Evolutionary conservation across 768 basidiomycete genomes (phyloP).

Genomic region (Boletus coccyginus): DNA sequence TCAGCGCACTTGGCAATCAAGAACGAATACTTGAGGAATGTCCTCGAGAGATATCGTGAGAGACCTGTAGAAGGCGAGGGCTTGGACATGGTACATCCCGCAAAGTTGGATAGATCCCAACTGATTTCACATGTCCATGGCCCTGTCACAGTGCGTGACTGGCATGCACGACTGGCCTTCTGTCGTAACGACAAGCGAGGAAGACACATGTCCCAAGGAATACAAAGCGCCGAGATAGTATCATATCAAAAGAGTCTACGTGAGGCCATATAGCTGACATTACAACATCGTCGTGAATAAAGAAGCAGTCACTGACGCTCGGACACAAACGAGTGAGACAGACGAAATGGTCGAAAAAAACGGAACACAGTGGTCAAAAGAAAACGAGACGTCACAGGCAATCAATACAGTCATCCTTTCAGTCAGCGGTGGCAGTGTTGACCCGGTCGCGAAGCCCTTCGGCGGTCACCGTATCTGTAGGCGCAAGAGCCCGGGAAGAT

Average conservation of each 20-base stretch:
- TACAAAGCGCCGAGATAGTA: background rate
- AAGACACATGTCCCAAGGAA: background rate
- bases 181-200: background rate
- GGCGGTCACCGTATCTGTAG: conserved; percentile 50
- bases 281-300: conserved; percentile 20
- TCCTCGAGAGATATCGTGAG: no score
- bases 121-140: background rate
- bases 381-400: background rate
- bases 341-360: background rate
- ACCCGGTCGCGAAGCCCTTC: conserved; percentile 47
- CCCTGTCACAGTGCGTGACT: no score
- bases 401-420: conserved; percentile 2
- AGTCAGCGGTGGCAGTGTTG: conserved; percentile 37
- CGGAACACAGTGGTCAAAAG: background rate
- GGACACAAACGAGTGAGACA: background rate
- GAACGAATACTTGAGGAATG: no score
- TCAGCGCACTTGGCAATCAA: no score
- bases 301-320: conserved; percentile 13
- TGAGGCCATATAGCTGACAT: conserved; percentile 19
- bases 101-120: no score
- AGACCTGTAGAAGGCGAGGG: background rate
- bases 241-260: conserved; percentile 21
- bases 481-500: conserved; percentile 41
- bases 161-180: background rate
- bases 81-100: background rate